Evolutionary conservation across 2,329 filamentous ascomycete genomes (phyloP).

Genomic region (Epichloe sylvatica): DNA sequence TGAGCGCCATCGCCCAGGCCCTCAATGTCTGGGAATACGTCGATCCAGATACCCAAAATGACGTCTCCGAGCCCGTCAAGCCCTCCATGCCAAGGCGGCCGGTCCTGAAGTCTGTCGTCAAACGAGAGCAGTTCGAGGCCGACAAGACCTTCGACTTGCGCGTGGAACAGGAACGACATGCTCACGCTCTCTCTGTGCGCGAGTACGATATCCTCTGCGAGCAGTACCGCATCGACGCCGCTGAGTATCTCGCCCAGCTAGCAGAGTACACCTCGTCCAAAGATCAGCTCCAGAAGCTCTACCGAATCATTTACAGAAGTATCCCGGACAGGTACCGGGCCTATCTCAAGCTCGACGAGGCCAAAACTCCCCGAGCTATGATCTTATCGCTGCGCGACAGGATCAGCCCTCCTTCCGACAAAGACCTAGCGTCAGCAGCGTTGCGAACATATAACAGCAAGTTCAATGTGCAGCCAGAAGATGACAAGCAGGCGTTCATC

Average conservation of each 20-base stretch:
- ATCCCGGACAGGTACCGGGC: slow-evolving; percentile 3
- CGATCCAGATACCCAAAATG: slow-evolving; percentile 2
- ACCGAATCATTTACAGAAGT: slow-evolving; percentile 5
- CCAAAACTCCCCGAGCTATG: slow-evolving; percentile 6
- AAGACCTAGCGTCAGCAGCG: slow-evolving; percentile 1
- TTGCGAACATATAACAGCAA: background rate
- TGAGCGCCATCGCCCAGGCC: slow-evolving; percentile 3
- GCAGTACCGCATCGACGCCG: slow-evolving; percentile 5
- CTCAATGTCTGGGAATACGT: slow-evolving; percentile 7
- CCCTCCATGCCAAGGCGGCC: slow-evolving; percentile 3
- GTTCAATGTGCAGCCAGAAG: slow-evolving; percentile 1
- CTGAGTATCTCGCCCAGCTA: slow-evolving; percentile 4
- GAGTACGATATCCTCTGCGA: slow-evolving; percentile 6
- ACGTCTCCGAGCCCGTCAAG: slow-evolving; percentile 1
- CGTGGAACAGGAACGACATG: slow-evolving; percentile 3
- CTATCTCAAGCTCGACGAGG: slow-evolving; percentile 5
- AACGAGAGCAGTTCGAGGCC: background rate
- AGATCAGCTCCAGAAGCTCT: slow-evolving; percentile 5
- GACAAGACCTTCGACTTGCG: slow-evolving; percentile 4
- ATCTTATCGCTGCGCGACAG: slow-evolving; percentile 2
- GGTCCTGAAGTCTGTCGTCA: background rate
- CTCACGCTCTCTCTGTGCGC: slow-evolving; percentile 2
- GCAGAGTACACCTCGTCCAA: background rate
- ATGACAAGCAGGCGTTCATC: slow-evolving; percentile 4
- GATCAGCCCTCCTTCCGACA: background rate